Evolutionary conservation across 352 stramenopile genomes (phyloP).

Genomic region (Globisporangium barbulae): DNA sequence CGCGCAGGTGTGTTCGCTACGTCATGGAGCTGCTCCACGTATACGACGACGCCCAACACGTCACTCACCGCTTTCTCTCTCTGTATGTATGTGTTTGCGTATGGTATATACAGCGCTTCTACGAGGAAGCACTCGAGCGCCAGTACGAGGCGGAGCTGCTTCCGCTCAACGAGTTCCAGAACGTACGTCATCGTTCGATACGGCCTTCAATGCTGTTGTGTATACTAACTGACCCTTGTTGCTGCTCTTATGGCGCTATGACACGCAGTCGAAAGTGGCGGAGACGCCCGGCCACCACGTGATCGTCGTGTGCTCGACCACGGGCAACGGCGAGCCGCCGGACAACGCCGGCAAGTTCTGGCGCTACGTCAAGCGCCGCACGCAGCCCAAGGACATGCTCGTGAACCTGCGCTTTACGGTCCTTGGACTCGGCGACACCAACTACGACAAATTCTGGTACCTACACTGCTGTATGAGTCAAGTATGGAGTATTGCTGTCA

Average conservation of each 20-base stretch:
- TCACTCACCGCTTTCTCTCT: neutral
- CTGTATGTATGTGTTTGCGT: neutral
- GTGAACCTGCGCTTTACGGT: conserved; percentile 80
- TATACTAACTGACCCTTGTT: neutral
- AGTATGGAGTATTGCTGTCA: neutral
- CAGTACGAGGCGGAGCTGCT: conserved; percentile 48
- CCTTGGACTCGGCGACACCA: conserved; percentile 94
- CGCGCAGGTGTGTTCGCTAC: conserved; percentile 44
- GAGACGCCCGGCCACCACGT: conserved; percentile 43
- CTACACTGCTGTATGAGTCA: neutral
- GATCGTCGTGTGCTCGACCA: conserved; percentile 92
- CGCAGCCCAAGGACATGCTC: conserved; percentile 75
- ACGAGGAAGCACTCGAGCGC: conserved; percentile 55
- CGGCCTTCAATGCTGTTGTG: neutral
- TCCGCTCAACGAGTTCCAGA: conserved; percentile 70
- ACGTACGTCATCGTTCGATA: conserved; percentile 27
- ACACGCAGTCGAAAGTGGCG: conserved; percentile 36
- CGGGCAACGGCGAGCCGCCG: conserved; percentile 93
- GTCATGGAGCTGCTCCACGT: neutral
- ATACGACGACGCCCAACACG: neutral
- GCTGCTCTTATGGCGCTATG: neutral
- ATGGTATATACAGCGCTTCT: conserved; percentile 47
- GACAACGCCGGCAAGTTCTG: conserved; percentile 93
- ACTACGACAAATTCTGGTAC: conserved; percentile 96
- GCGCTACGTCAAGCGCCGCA: conserved; percentile 89